Conservation (phyloP, 257 asterid genomes). For the Petunia secreta region DNA sequence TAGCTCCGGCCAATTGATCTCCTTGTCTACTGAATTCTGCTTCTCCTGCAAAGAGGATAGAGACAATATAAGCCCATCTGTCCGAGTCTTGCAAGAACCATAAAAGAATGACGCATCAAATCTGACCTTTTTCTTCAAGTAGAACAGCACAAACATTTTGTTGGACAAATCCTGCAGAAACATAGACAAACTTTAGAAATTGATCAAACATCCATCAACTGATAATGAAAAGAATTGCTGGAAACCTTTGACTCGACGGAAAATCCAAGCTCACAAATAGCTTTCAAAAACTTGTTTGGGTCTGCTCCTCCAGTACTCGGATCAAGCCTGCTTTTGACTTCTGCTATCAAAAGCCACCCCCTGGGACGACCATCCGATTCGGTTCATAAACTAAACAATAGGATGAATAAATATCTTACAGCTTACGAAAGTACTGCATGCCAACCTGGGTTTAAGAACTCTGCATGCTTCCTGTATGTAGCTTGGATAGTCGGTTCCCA, state of each 20-base stretch:
- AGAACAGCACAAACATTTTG: conserved; percentile 80
- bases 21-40: conserved; percentile 6
- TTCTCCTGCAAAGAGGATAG: conserved; percentile 19
- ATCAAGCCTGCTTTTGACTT: conserved; percentile 93
- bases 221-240: not conserved
- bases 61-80: conserved; percentile 10
- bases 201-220: not conserved
- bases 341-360: conserved; percentile 98
- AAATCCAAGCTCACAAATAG: conserved; percentile 80
- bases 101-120: conserved; percentile 19
- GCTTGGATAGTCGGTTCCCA: conserved; percentile 90
- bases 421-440: conserved; percentile 23
- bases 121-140: conserved; percentile 79
- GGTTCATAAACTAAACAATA: conserved; percentile 24
- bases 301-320: conserved; percentile 91
- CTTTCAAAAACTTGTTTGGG: conserved; percentile 60
- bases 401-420: conserved; percentile 19
- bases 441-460: conserved; percentile 72
- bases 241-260: conserved; percentile 65
- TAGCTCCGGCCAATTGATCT: conserved; percentile 29
- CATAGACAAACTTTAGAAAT: conserved; percentile 30
- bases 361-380: conserved; percentile 42
- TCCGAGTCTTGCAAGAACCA: not conserved
- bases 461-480: conserved; percentile 79
- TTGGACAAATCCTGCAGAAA: conserved; percentile 87